Conservation (phyloP, 2,329 filamentous ascomycete species). For the Diaporthe sp. region DNA sequence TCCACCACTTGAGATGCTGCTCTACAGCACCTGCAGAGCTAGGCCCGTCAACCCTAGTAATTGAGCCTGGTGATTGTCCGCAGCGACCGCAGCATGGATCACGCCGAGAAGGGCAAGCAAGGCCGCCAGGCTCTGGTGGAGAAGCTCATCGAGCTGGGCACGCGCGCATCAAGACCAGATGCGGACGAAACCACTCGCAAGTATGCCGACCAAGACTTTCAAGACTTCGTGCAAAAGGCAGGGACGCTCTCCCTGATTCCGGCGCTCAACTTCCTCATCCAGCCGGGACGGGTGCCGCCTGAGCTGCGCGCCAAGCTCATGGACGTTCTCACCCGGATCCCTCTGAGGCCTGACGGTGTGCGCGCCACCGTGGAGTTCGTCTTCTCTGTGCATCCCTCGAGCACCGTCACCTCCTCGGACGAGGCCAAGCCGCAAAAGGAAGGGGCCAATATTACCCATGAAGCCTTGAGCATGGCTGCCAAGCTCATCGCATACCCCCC, state of each 20-base stretch:
- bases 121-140: slow-evolving; percentile 51
- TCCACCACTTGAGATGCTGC: slow-evolving; percentile 3
- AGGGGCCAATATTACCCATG: slow-evolving; percentile 76
- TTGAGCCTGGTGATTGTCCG: not conserved
- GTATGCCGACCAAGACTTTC: slow-evolving; percentile 57
- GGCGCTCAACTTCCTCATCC: slow-evolving; percentile 73
- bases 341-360: slow-evolving; percentile 74
- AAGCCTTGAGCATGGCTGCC: slow-evolving; percentile 75
- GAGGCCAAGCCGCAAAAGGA: slow-evolving; percentile 63
- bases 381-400: slow-evolving; percentile 75
- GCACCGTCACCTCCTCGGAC: slow-evolving; percentile 56
- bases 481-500: slow-evolving; percentile 74
- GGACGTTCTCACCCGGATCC: slow-evolving; percentile 70
- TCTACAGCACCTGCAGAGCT: too few species aligned
- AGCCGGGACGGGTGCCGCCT: slow-evolving; percentile 69
- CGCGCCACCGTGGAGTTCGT: slow-evolving; percentile 79
- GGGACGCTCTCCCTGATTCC: slow-evolving; percentile 62
- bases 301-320: slow-evolving; percentile 73
- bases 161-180: slow-evolving; percentile 64
- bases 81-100: slow-evolving; percentile 33
- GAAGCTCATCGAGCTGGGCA: slow-evolving; percentile 57
- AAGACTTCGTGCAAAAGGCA: slow-evolving; percentile 59
- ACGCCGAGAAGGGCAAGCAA: slow-evolving; percentile 40
- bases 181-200: slow-evolving; percentile 48
- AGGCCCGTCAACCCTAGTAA: not conserved